phyloP scores from a whole-genome alignment of 306 rosid species.

The Abrus precatorius region DNA sequence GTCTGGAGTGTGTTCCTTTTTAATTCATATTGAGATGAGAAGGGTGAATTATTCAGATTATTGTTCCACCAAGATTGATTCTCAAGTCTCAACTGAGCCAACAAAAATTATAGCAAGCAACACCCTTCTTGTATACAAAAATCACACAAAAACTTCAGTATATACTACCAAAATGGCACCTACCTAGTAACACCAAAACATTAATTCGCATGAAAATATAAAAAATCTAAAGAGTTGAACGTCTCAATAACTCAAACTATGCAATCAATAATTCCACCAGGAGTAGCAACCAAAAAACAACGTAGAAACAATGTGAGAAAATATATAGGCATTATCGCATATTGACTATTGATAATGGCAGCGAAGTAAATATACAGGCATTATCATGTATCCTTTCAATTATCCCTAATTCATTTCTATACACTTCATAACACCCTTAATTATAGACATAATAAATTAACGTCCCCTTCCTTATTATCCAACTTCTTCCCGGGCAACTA shows the following conservation, averaged over 20 bases:
- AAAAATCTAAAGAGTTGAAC: neutral
- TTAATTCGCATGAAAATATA: neutral
- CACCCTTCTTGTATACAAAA: neutral
- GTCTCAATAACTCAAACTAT: slow-evolving; percentile 17
- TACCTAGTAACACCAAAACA: slow-evolving; percentile 6
- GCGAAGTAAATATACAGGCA: neutral
- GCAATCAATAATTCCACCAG: slow-evolving; percentile 2
- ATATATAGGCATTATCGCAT: too few relatives aligned
- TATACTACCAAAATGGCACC: slow-evolving; percentile 8
- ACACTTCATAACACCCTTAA: neutral
- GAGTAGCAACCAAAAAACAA: neutral
- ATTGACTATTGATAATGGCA: too few relatives aligned
- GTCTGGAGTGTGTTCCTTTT: too few relatives aligned
- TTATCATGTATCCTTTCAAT: too few relatives aligned
- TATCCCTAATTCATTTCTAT: neutral
- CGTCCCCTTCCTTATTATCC: neutral
- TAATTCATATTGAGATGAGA: neutral
- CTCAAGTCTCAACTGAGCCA: neutral
- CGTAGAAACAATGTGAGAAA: too few relatives aligned
- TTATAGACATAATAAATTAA: too few relatives aligned
- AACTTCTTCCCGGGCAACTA: neutral
- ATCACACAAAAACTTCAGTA: neutral
- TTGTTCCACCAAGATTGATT: neutral
- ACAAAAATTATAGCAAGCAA: neutral
- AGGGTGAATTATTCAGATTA: slow-evolving; percentile 16